Evolutionary conservation across 1,139 yeast species (phyloP).

Genomic region (Saccharomyces hybrid): DNA sequence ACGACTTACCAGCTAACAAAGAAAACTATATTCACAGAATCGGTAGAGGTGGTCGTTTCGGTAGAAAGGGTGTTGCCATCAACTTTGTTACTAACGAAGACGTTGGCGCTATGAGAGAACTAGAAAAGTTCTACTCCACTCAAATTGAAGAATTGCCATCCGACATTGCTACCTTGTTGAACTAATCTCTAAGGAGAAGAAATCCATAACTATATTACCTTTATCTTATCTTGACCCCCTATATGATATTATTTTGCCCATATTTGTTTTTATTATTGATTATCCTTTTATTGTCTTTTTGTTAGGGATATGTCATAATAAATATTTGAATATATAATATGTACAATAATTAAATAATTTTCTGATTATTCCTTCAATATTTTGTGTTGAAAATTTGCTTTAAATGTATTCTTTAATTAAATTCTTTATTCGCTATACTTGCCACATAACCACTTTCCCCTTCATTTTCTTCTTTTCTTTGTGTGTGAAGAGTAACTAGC

Average conservation of each 20-base stretch:
- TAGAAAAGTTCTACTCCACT: slow-evolving; percentile 96
- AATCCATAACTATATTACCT: not conserved
- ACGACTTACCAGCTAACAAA: slow-evolving; percentile 93
- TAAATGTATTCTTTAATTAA: not conserved
- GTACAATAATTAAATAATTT: not conserved
- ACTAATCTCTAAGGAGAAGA: slow-evolving; percentile 9
- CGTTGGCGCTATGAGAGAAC: slow-evolving; percentile 91
- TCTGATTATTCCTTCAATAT: not conserved
- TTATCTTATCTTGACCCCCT: not conserved
- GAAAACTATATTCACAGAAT: slow-evolving; percentile 99
- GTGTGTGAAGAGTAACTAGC: not conserved
- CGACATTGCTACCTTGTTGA: slow-evolving; percentile 75
- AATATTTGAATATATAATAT: not conserved
- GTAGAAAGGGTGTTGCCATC: slow-evolving; percentile 99
- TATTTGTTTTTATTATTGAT: not conserved
- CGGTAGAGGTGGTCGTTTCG: slow-evolving; percentile 99
- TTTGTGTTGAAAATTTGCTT: not conserved
- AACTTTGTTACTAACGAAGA: slow-evolving; percentile 91
- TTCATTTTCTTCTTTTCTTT: not conserved
- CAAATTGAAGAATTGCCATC: slow-evolving; percentile 98
- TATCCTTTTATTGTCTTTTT: not conserved
- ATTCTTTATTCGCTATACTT: not conserved
- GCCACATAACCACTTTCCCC: too few species aligned
- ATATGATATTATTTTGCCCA: slow-evolving; percentile 1
- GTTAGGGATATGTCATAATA: not conserved